Evolutionary conservation across 345 rosid genomes (phyloP), one percentile per base, ranked within the genome.

Genomic region (Durio zibethinus): DNA sequence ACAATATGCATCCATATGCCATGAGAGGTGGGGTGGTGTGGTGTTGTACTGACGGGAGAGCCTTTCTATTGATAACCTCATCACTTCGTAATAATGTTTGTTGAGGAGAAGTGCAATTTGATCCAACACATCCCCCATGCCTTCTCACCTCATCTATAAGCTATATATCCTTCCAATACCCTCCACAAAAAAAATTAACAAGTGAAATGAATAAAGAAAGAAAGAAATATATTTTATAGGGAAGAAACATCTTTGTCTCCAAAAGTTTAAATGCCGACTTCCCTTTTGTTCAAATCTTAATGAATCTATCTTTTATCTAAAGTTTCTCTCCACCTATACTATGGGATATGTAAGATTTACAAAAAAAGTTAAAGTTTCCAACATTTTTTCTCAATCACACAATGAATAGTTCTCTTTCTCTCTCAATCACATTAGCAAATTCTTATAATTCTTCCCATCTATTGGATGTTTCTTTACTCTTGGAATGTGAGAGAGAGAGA

Each of bases 41-140:
- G 63, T 25, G 50, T 23, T 66, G 75, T 69, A 36, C 47, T 40
- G 4, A 25, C 21, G 25, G 11, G 33, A 48, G 14, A 50, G 65
- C 63, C 65, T 73, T 65, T 52, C 10, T 31, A 71, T 64, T 25
- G 76, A 36, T 59, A 47, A 16, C 36, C 20, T 1, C 68, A 38
- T 29, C 60, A 11, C 56, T 76, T 77, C n/a, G n/a, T n/a, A 79
- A 75, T 80, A 62, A 76, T 80, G 82, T 82, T 69, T 63, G 81
- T 78, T 76, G 84, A 80, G 83, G 20, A 27, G 70, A 59, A 70
- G 73, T 78, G 81, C 78, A 80, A 79, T 83, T 80, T 81, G 72
- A 77, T 83, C 88, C 83, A 76, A 76, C 84, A 45, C 54, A 42
- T 18, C 35, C 79, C 10, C 50, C 54, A 60, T 72, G 66, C 82